Evolutionary conservation across 352 stramenopile species (phyloP), one percentile per base, ranked within the genome.

Genomic region (Pythium apleroticum): DNA sequence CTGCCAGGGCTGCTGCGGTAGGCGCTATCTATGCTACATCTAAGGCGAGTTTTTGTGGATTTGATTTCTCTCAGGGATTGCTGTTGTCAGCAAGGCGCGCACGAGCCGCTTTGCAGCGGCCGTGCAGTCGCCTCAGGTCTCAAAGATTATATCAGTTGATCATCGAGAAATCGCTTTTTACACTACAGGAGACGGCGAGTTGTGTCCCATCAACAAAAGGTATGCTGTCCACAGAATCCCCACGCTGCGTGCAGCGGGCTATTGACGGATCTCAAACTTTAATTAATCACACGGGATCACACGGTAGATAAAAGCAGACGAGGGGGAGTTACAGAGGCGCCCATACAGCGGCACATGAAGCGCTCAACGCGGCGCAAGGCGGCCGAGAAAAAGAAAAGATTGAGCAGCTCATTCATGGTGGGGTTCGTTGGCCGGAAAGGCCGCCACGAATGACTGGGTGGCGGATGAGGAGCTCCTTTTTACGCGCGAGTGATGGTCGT

Each of bases 131-230:
- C 59, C 48, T 90, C 79, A 90, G 81, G 77, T 90, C 81, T 90
- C 81, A 90, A 90, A 90, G 81, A 90, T 90, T 90, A 90, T 84
- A 82, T 88, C 79, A 89, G 76, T 88, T 81, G 76, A 90, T 90
- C 81, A 90, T 86, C 72, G 81, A 73, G 66, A 73, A 73, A 73
- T 65, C 50, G 24, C 19, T 54, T 43, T 14, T 0, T 39, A 20
- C 30, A 59, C n/a, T 27, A 54, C 9, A 31, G 28, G 19, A 22
- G 41, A 35, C 45, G 61, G 12, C 30, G 24, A 41, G 24, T 49
- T 12, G 54, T 50, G 68, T 81, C 74, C 81, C 81, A 68, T 91
- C 81, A 91, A 86, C 80, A 79, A 57, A n/a, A 76, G 76, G 75
- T 76, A 75, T 77, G 68, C 61, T 73, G 76, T 91, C 81, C 81